Evolutionary conservation across 1,284 basidiomycete genomes (phyloP), one percentile per base, ranked within the genome.

Genomic region (Mycena sp.): DNA sequence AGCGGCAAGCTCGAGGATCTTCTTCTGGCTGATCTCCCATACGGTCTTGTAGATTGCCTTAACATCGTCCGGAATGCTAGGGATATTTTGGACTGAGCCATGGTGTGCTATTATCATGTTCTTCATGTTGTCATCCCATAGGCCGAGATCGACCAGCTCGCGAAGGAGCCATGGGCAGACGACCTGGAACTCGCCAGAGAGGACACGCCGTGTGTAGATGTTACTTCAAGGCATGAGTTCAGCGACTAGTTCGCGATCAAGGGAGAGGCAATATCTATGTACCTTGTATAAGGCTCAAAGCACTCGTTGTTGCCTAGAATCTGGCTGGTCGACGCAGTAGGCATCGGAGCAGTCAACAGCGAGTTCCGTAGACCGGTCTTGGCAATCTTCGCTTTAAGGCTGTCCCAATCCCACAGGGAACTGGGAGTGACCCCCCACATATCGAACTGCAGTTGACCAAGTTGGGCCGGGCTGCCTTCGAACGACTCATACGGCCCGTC

Each of bases 121-220:
- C 87, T 98, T 98, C 97, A 99, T 99, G 74, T 94, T 89, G 73
- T 99, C 97, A 75, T 98, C 89, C 98, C 98, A 99, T 16, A 99
- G 87, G 46, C 92, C 92, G 62, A 92, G 92, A 74, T 98, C 95
- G 72, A 99, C 97, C 60, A 99, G 91, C 73, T 99, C 98, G 63
- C 95, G 91, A 17, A 99, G 87, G 55, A 99, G 86, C 98, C 98
- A 99, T 0, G 97, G 98, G 83, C 96, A 98, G 67, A 99, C 97
- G 66, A 99, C 89, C 79, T 99, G 97, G 93, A 99, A 99, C 83
- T 99, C 98, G 61, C 98, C 98, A 40, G 98, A 96, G 45, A 99
- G 90, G n/a, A 99, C 97, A 75, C 98, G 95, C 63, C 98, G 95
- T 55, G 97, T 96, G 81, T 99, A 99, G 74, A 99, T 98, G 85